Base-by-base conservation (phyloP, 2,329 filamentous ascomycete species). In the Sclerotinia spermophila region DNA sequence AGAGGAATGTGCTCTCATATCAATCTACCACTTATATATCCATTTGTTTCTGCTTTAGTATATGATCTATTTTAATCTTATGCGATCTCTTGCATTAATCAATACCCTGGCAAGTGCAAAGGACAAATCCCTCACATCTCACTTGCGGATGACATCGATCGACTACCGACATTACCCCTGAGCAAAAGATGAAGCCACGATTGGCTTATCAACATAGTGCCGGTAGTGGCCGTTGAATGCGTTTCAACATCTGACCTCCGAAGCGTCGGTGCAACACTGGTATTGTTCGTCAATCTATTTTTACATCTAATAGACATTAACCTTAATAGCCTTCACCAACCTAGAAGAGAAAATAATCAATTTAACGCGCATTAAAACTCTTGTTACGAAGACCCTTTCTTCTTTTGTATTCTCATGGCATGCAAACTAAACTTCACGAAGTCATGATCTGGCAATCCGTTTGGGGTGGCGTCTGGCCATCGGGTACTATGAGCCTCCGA, bases 401-500 rank as follows among this genome's bases (percentile, higher is more conserved):
- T 30, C 45, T 65, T 40, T 8, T 35, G 4, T 30, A n/a, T 13
- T 17, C 33, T 40, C 33, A 27, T 65, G 44, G 30, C 30, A 48
- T 7, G 27, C 17, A 33, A 19, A 33, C 19, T 24, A 38, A 64
- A 44, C 30, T 51, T 51, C 59, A 69, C 38, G 67, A 69, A 56
- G 21, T 69, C 10, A 69, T 69, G 67, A 35, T 69, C 59, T 69
- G 59, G 67, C 67, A 69, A 44, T 64, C 67, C 27, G 59, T 69
- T 8, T 69, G 59, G 67, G 67, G 67, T 5, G 67, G 67, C 27
- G 67, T 69, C 38, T 69, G 59, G 67, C 67, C 67, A 69, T 69
- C 38, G 67, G 67, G 4, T 69, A 69, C 38, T 27, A 69, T 24
- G 61, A 62, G 2, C 58, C 67, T 5, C 51, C 67, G 0, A 27